Evolutionary conservation across 2,329 filamentous ascomycete genomes (phyloP), one percentile per base, ranked within the genome.

Genomic region (Penicillium brevicompactum): DNA sequence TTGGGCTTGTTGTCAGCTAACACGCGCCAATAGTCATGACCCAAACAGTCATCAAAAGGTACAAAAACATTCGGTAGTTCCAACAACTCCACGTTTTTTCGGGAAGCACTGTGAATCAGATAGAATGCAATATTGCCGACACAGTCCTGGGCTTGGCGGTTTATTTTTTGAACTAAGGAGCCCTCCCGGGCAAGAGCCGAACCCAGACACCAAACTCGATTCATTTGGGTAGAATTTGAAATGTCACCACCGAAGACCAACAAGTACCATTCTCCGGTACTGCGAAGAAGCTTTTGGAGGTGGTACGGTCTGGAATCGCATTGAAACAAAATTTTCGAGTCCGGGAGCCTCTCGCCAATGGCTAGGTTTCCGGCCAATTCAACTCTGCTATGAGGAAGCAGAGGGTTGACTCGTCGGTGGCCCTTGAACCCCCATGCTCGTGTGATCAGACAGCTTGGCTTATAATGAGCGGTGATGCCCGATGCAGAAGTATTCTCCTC

Each of bases 171-270:
- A 5, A 41, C 2, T 10, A 41, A 21, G 0, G 38, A 41, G 13
- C 38, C 11, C 9, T 14, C 13, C 16, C 10, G 38, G 18, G 14
- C 11, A 5, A 41, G 38, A 2, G 14, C n/a, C 38, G 5, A n/a
- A 9, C 13, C 11, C 3, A 41, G 4, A 18, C 10, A 61, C 21
- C 79, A 67, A 2, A 84, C 70, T 4, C 77, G 73, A 0, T 65
- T 60, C 48, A 75, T 76, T 58, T 84, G 82, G 2, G 57, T 51
- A 0, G 71, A 14, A 0, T 72, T 57, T 2, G 74, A 68, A 3
- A 89, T 72, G 60, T 87, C 76, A 2, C 86, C 86, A 0, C 84
- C 79, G 58, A 89, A 88, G 2, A 89, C 70, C 22, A 72, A 48
- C 31, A 73, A 46, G 9, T 69, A 59, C 63, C 65, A 73, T 32